These are phyloP conservation scores for Bruguiera hainesii DNA, from an alignment of 441 rosid genomes.

Conservation along the genomic window DNA sequence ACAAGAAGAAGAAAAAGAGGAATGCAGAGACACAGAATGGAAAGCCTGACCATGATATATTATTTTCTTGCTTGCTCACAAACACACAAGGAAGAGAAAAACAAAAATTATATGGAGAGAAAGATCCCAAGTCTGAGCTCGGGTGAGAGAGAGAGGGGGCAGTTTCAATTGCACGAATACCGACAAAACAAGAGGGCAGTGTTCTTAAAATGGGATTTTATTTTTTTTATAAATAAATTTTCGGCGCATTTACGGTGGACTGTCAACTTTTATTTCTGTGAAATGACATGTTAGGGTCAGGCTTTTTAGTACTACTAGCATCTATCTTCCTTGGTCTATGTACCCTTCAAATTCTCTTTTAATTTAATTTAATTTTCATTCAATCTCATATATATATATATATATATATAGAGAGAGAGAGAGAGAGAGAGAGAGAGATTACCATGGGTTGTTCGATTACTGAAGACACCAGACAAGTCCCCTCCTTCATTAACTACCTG, in stretches of 20 bases:
- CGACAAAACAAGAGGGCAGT: conserved; percentile 57
- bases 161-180: conserved; percentile 60
- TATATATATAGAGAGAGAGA: no score
- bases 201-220: background rate
- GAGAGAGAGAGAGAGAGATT: no score
- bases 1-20: background rate
- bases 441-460: no score
- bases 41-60: conserved; percentile 29
- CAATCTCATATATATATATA: no score
- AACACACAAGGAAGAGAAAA: background rate
- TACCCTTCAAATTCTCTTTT: background rate
- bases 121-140: conserved; percentile 26
- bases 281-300: conserved; percentile 42
- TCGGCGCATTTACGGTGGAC: conserved; percentile 44
- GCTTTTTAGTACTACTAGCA: no score
- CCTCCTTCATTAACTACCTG: no score
- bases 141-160: conserved; percentile 24
- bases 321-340: background rate
- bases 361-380: background rate
- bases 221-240: conserved; percentile 10
- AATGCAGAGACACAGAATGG: conserved; percentile 17
- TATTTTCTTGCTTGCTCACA: background rate
- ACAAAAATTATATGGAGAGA: background rate
- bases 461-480: no score
- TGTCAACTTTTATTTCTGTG: conserved; percentile 16